A percentile compares a stretch with the other conserved stretches of the same genome.
Conservation (phyloP, 2,329 filamentous ascomycete species). For the Aspergillus novofumigatus region DNA sequence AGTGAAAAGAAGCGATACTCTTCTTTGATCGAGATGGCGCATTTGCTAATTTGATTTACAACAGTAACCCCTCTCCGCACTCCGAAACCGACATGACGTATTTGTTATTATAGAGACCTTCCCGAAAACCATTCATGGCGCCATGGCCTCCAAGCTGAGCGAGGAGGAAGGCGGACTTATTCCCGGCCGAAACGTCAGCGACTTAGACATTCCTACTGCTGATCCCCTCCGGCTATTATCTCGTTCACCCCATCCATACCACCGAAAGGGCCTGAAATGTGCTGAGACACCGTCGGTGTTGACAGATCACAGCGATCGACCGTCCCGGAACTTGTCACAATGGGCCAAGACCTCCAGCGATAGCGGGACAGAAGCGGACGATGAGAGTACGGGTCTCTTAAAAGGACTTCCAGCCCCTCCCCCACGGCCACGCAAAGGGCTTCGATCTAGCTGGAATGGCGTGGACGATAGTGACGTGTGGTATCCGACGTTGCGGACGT, state of each 20-base stretch:
- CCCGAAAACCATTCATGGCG: slow-evolving; percentile 22
- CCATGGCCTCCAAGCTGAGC: slow-evolving; percentile 29
- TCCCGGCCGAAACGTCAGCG: slow-evolving; percentile 17
- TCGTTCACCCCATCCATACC: slow-evolving; percentile 66
- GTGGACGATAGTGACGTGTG: slow-evolving; percentile 24
- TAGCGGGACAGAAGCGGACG: slow-evolving; percentile 91
- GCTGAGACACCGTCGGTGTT: slow-evolving; percentile 47
- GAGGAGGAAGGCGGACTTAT: slow-evolving; percentile 26
- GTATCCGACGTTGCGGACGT: slow-evolving; percentile 27
- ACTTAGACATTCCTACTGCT: slow-evolving; percentile 13
- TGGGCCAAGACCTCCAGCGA: slow-evolving; percentile 68
- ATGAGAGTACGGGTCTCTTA: slow-evolving; percentile 72
- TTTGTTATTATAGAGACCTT: slow-evolving; percentile 18
- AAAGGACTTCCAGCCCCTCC: slow-evolving; percentile 79
- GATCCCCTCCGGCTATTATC: slow-evolving; percentile 47
- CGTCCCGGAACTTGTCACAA: slow-evolving; percentile 33
- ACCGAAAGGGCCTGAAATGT: slow-evolving; percentile 55
- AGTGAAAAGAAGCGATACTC: background rate
- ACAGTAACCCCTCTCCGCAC: slow-evolving; percentile 5
- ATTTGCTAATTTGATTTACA: slow-evolving; percentile 1
- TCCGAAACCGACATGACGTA: slow-evolving; percentile 25
- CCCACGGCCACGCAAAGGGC: slow-evolving; percentile 69
- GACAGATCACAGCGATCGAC: slow-evolving; percentile 32
- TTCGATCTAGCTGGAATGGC: slow-evolving; percentile 48
- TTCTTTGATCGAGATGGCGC: background rate